Conservation (phyloP, 164 flowering plant genomes). For the Liriodendron chinense region DNA sequence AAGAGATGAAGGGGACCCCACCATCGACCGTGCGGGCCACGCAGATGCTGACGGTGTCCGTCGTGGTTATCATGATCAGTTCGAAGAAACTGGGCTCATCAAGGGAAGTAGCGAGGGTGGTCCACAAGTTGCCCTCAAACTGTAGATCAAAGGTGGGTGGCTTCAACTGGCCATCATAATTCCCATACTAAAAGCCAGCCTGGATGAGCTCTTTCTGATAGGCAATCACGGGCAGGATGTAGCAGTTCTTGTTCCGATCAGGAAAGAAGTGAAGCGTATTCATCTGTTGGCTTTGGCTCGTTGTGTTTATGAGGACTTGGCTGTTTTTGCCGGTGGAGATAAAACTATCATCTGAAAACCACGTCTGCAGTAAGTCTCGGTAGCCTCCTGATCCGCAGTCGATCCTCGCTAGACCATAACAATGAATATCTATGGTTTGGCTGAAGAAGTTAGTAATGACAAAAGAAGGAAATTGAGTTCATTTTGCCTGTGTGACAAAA, state of each 20-base stretch:
- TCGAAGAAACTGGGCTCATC: conserved; percentile 2
- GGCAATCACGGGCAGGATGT: not conserved
- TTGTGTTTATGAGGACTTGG: not conserved
- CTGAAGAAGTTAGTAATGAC: too few species aligned
- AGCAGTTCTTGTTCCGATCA: conserved; percentile 16
- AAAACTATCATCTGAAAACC: too few species aligned
- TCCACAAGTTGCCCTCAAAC: conserved; percentile 23
- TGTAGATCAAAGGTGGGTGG: conserved; percentile 24
- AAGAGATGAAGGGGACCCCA: conserved; percentile 19
- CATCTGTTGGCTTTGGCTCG: not conserved
- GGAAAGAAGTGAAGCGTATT: conserved; percentile 11
- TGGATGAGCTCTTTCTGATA: conserved; percentile 2
- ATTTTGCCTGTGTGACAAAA: too few species aligned
- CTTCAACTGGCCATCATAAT: conserved; percentile 11
- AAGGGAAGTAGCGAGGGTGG: conserved; percentile 2
- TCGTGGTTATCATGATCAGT: conserved; percentile 5
- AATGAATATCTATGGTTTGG: too few species aligned
- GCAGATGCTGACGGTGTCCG: conserved; percentile 9
- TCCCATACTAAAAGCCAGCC: conserved; percentile 22
- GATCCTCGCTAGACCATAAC: too few species aligned
- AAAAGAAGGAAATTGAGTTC: too few species aligned
- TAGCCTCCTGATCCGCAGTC: too few species aligned
- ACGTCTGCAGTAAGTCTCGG: too few species aligned
- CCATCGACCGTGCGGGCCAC: conserved; percentile 1
- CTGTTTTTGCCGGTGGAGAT: not conserved